Evolutionary conservation across 441 rosid species (phyloP).

Genomic region (Raphanus hybrid): DNA sequence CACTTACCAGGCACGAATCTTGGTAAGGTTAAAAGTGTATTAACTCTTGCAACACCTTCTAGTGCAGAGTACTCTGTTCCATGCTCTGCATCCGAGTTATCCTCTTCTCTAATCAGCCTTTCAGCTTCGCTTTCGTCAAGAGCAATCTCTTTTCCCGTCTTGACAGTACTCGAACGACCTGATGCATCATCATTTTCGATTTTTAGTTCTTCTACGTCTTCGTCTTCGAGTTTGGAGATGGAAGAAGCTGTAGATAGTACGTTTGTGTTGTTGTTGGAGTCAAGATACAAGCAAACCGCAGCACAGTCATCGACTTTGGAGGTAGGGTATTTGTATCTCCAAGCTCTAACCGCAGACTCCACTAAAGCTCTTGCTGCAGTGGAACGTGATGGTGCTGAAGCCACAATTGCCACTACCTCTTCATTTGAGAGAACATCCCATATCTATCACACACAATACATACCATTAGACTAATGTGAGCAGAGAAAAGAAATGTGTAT

Average conservation of each 20-base stretch:
- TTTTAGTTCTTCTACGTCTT: not conserved
- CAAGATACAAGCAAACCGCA: slow-evolving; percentile 45
- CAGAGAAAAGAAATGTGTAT: too few species aligned
- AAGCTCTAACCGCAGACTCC: slow-evolving; percentile 45
- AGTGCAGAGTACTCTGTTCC: slow-evolving; percentile 87
- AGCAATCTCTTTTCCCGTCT: slow-evolving; percentile 49
- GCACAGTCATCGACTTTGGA: slow-evolving; percentile 52
- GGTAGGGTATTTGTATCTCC: slow-evolving; percentile 50
- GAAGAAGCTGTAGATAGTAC: slow-evolving; percentile 55
- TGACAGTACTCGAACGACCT: slow-evolving; percentile 48
- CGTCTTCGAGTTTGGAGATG: slow-evolving; percentile 44
- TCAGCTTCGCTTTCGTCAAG: slow-evolving; percentile 54
- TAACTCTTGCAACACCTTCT: slow-evolving; percentile 93
- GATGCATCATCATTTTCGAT: slow-evolving; percentile 26
- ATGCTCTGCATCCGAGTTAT: slow-evolving; percentile 40
- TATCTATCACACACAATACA: slow-evolving; percentile 31
- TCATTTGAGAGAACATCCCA: slow-evolving; percentile 51
- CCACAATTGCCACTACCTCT: slow-evolving; percentile 46
- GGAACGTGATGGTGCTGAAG: slow-evolving; percentile 40
- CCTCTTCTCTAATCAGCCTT: slow-evolving; percentile 45
- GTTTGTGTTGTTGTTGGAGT: slow-evolving; percentile 44
- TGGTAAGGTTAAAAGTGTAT: slow-evolving; percentile 81
- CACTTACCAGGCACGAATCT: slow-evolving; percentile 76
- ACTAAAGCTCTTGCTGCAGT: slow-evolving; percentile 45
- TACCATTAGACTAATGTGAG: too few species aligned